Evolutionary conservation across 306 rosid species (phyloP), one percentile per base, ranked within the genome.

Genomic region (Parietaria judaica): DNA sequence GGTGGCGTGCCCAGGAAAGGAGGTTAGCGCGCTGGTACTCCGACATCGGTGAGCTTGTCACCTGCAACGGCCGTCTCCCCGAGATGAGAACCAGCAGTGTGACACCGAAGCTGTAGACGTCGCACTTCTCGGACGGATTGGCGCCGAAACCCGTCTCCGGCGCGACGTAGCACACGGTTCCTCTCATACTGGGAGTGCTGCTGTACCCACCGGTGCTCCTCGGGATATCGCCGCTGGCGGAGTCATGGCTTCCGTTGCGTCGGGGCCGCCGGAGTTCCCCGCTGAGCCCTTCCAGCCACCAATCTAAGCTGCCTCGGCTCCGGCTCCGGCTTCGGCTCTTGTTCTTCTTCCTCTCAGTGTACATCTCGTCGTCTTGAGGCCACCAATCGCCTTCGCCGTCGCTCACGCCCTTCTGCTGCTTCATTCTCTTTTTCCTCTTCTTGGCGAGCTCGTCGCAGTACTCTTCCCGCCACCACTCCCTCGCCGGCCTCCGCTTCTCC

Each of bases 381-480:
- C 94, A 88, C 83, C 84, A 71, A 47, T 78, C 81, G 53, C 65
- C 79, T 53, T 65, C 79, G 10, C 74, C 79, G 63, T 59, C 63
- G 23, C 81, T 84, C 54, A 45, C 65, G 38, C 79, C 86, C 44
- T 71, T 83, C 38, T 62, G 64, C 48, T 66, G 78, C 60, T 75
- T 85, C 64, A 76, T 78, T 77, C 69, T 85, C 62, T 85, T 86
- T 82, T 75, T 89, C 64, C 80, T 82, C 71, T 69, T 78, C 70
- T 71, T 85, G 0, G 76, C 77, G 14, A 83, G 65, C 66, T 88
- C 99, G 55, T 88, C 91, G 63, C 83, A 76, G 14, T 75, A 74
- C 71, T 94, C 97, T 64, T 88, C 97, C 81, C 79, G 84, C 99
- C 99, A 94, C 99, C 99, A 94, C 49, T 94, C 97, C 80, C 94